phyloP scores from a whole-genome alignment of 2,329 filamentous ascomycete species.

The Fusarium cicatricum region DNA sequence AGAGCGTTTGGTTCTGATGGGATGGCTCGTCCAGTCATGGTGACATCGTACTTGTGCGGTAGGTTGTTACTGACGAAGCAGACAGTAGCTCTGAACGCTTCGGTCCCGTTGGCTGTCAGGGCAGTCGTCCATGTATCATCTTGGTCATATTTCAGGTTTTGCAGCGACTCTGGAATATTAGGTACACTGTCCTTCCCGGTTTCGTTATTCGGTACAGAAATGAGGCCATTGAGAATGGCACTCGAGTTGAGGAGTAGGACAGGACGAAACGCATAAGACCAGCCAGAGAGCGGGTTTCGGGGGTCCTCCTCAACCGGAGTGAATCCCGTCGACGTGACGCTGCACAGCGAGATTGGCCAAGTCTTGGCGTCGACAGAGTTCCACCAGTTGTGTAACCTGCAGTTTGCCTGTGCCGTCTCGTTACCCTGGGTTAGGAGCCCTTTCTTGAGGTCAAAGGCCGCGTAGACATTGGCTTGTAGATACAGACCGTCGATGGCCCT shows the following conservation, averaged over 20 bases:
- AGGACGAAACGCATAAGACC: neutral
- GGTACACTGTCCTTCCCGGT: neutral
- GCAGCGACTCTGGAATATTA: neutral
- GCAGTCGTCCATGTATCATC: neutral
- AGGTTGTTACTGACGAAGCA: neutral
- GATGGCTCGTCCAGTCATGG: constrained; percentile 4
- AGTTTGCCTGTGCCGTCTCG: neutral
- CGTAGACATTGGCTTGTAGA: neutral
- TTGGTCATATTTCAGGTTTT: neutral
- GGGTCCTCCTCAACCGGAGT: neutral
- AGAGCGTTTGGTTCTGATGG: neutral
- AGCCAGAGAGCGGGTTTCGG: neutral
- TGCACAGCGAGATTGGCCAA: constrained; percentile 10
- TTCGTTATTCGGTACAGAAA: neutral
- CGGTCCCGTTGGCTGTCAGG: fast-evolving
- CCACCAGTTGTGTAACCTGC: constrained; percentile 7
- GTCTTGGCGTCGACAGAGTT: fast-evolving
- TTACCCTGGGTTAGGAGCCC: neutral
- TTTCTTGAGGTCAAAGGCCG: neutral
- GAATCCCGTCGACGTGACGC: neutral
- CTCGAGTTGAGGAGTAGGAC: constrained; percentile 7
- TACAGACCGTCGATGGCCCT: neutral
- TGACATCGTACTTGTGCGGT: constrained; percentile 7
- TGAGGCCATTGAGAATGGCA: neutral
- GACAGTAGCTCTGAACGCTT: neutral